Evolutionary conservation across 495 filamentous ascomycete species (phyloP), one percentile per base, ranked within the genome.

Genomic region (Penicillium bovifimosum): DNA sequence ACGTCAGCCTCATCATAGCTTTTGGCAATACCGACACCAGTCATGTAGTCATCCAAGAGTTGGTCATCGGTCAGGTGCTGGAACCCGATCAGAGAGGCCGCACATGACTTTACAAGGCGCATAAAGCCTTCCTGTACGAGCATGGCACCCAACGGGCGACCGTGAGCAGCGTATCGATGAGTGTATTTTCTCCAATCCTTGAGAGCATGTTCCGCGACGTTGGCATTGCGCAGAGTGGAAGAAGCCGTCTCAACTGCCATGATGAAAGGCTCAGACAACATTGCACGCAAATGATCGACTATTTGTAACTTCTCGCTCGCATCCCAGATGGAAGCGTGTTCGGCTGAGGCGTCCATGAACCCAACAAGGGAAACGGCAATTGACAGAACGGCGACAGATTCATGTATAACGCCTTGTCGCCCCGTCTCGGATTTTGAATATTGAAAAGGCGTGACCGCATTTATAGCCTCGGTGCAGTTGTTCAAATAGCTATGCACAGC

Each of bases 61-160:
- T 88, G 80, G 26, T 79, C 74, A 36, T 78, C 72, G 17, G 76
- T 79, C n/a, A 86, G 63, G 16, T 72, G 69, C 10, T 82, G 74
- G 2, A 80, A 76, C 11, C 83, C 78, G 41, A 81, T 74, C 18
- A 84, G 70, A 43, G 95, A 75, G 7, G 86, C 86, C n/a, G 87
- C 88, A 47, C 80, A 84, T 6, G 89, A 83, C 47, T 89, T 85
- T 24, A 95, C 76, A 41, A 97, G 80, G 62, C 80, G 83, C 82
- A 91, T 91, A 63, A 91, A 91, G 45, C 82, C 88, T 60, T 86
- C 82, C 63, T 91, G 90, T 13, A 98, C 68, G 7, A 96, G 73
- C 87, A 96, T 91, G n/a, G 90, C 90, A 5, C 93, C 91, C 28
- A 97, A 68, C 2, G 93, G 91, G 13, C 87, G 82, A 10, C 86